Conservation (phyloP, 2,329 filamentous ascomycete genomes). For the Rutstroemia sp. region DNA sequence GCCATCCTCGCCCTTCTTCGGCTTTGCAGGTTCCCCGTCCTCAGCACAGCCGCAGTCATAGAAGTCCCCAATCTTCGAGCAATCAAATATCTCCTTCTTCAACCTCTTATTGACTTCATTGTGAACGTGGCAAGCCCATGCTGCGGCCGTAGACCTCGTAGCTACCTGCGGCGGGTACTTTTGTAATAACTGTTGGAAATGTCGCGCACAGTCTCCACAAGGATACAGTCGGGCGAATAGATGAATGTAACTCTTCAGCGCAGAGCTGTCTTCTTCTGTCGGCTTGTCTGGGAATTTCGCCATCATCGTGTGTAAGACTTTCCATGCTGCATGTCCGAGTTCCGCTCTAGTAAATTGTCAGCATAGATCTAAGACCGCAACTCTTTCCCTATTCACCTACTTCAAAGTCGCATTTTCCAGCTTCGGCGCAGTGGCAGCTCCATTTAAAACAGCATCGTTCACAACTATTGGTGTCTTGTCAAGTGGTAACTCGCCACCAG, state of each 20-base stretch:
- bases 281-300: constrained; percentile 61
- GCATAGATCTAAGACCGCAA: neutral
- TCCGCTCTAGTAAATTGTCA: constrained; percentile 35
- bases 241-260: constrained; percentile 57
- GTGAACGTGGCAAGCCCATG: constrained; percentile 62
- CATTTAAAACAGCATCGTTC: constrained; percentile 47
- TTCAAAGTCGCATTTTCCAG: constrained; percentile 77
- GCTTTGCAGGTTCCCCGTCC: constrained; percentile 42
- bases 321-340: constrained; percentile 62
- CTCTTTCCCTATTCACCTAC: constrained; percentile 37
- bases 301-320: constrained; percentile 64
- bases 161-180: constrained; percentile 60
- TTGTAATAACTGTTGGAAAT: constrained; percentile 55
- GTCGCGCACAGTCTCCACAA: constrained; percentile 61
- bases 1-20: constrained; percentile 21
- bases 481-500: constrained; percentile 1
- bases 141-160: constrained; percentile 54
- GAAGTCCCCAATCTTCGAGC: constrained; percentile 60
- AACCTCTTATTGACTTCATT: constrained; percentile 60
- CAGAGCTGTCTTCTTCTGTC: constrained; percentile 51
- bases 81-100: constrained; percentile 56
- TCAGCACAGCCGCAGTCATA: constrained; percentile 67
- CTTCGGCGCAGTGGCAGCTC: constrained; percentile 70
- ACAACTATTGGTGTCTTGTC: constrained; percentile 25
- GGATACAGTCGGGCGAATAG: constrained; percentile 64